Percentiles rank a stretch among this genome's conserved stretches.
These are phyloP conservation scores for Solanum pennellii DNA, from an alignment of 257 asterid genomes.

Conservation along the genomic window DNA sequence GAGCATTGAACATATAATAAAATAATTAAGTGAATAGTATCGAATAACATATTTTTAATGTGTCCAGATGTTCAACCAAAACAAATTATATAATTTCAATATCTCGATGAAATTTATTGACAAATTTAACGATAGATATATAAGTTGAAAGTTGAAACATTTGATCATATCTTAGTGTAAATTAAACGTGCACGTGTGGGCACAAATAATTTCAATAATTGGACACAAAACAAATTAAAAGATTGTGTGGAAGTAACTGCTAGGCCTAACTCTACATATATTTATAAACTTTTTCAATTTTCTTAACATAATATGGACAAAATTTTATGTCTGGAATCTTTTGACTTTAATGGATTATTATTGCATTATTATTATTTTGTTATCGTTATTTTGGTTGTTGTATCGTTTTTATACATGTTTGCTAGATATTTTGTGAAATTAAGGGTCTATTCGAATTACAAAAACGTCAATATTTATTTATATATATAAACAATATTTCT, in stretches of 20 bases:
- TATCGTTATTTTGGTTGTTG: not conserved
- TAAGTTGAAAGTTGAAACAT: not conserved
- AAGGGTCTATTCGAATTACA: too few relatives aligned
- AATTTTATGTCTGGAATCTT: not conserved
- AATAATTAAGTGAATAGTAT: not conserved
- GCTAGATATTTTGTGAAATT: not conserved
- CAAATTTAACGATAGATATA: not conserved
- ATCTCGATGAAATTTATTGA: not conserved
- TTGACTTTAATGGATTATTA: not conserved
- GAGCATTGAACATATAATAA: not conserved
- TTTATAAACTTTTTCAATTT: not conserved
- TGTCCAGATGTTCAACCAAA: not conserved
- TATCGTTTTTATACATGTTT: not conserved
- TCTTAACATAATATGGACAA: not conserved
- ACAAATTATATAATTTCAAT: not conserved
- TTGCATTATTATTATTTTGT: not conserved
- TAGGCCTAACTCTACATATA: not conserved
- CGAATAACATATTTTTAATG: accelerated
- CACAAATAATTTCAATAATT: not conserved
- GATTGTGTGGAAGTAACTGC: not conserved
- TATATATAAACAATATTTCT: not conserved
- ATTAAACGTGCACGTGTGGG: not conserved
- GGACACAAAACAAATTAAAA: not conserved
- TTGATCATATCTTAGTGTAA: not conserved
- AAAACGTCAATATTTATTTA: not conserved